Evolutionary conservation across 2,329 filamentous ascomycete species (phyloP), one percentile per base, ranked within the genome.

Genomic region (Trichoderma oligosporum): DNA sequence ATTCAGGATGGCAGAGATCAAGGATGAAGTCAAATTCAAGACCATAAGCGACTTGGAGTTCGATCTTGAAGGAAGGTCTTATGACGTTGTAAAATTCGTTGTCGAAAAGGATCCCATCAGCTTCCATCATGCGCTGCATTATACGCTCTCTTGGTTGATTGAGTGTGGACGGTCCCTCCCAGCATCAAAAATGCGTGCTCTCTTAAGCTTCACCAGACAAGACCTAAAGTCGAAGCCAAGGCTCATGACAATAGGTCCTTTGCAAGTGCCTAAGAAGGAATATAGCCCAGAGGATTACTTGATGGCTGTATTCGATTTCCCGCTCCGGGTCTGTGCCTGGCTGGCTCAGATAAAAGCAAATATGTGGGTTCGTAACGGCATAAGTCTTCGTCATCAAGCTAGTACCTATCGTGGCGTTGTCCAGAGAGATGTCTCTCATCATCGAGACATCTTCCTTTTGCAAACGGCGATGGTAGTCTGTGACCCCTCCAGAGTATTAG

Each of bases 341-440:
- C 78, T 99, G 29, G 89, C 94, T 5, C 95, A 99, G 75, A 97
- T 99, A 85, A 96, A 96, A 71, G 91, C 93, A 16, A 90, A 91
- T 51, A 96, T 97, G 86, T 99, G 95, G 94, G 93, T 99, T 61
- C 86, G 94, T 56, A 99, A 99, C 68, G 94, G 94, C 2, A 91
- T 99, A 68, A 97, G 93, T 66, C 81, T 99, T 51, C 85, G 93
- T 36, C 94, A 99, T 70, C 94, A 99, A 72, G 94, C 95, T 70
- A 88, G 88, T 52, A 94, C 92, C 16, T 99, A 99, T 70, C 86
- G 91, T 14, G 92, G 91, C 38, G 91, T 97, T 12, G 84, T 85
- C 9, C 90, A 95, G 66, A 82, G 94, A 63, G 94, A 99, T 71
- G 89, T 97, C 18, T 91, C 91, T 1, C 93, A 97, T 67, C 93